A percentile compares a stretch with the other conserved stretches of the same genome.
Evolutionary conservation across 176 grass and related monocot species (phyloP).

Genomic region (Oropetium thomaeum): DNA sequence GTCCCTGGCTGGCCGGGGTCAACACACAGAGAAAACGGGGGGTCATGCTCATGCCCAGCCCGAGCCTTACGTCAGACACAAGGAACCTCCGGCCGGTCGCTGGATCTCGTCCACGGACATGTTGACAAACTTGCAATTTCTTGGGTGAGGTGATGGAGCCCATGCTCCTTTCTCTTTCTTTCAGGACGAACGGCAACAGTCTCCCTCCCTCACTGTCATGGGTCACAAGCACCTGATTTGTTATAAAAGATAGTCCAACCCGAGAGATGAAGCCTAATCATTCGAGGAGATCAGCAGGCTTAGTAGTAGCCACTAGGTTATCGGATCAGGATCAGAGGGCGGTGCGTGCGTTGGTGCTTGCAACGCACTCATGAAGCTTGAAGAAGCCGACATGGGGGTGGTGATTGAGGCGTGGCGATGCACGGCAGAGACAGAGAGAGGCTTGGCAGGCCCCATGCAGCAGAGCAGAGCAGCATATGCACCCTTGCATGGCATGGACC

Average conservation of each 20-base stretch:
- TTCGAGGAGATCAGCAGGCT: background rate
- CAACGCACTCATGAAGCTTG: slow-evolving; percentile 25
- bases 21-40: slow-evolving; percentile 15
- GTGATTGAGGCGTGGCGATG: slow-evolving; percentile 23
- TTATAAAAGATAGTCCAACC: background rate
- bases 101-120: background rate
- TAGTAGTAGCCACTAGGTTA: no score
- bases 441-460: slow-evolving; percentile 22
- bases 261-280: background rate
- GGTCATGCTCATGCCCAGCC: no score
- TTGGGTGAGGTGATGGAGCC: background rate
- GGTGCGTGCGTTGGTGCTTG: background rate
- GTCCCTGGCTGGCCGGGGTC: background rate
- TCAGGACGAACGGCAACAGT: background rate
- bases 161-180: background rate
- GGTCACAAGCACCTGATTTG: background rate
- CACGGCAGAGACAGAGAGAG: background rate
- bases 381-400: slow-evolving; percentile 7
- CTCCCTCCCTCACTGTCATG: background rate
- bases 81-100: no score
- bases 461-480: no score
- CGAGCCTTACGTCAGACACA: slow-evolving; percentile 21
- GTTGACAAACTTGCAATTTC: slow-evolving; percentile 7
- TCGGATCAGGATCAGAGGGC: background rate
- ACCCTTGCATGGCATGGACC: slow-evolving; percentile 9